Percentiles rank a stretch among this genome's conserved stretches.
These are phyloP conservation scores for Rhizoctonia solani DNA, from an alignment of 1,284 basidiomycete genomes.

Conservation along the genomic window DNA sequence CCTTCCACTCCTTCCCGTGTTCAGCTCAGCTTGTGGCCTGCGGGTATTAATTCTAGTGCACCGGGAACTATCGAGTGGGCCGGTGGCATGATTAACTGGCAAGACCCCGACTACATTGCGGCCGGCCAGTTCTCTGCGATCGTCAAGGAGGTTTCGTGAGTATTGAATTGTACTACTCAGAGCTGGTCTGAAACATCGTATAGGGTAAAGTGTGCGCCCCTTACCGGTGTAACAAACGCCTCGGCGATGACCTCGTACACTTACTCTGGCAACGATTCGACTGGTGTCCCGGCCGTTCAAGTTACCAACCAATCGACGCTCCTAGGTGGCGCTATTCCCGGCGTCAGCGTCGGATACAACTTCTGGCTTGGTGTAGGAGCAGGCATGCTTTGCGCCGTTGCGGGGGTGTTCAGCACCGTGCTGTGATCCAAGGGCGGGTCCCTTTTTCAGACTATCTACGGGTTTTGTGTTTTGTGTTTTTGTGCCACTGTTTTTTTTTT, in stretches of 20 bases:
- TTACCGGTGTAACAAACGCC: slow-evolving; percentile 9
- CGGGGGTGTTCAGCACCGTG: slow-evolving; percentile 19
- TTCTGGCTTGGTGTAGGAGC: slow-evolving; percentile 28
- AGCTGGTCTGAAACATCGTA: not conserved
- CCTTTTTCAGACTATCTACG: slow-evolving; percentile 1
- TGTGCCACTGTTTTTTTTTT: not conserved
- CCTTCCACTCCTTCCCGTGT: slow-evolving; percentile 77
- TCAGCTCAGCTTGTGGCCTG: slow-evolving; percentile 80
- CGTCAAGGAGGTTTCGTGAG: slow-evolving; percentile 55
- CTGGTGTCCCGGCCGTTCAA: slow-evolving; percentile 33
- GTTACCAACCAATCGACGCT: slow-evolving; percentile 33
- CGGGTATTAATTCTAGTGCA: slow-evolving; percentile 63
- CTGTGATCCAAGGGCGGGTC: slow-evolving; percentile 18
- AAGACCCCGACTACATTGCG: slow-evolving; percentile 69
- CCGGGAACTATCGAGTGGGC: slow-evolving; percentile 76
- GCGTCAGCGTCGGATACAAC: slow-evolving; percentile 12
- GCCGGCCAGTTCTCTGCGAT: slow-evolving; percentile 67
- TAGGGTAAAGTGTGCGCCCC: slow-evolving; percentile 26
- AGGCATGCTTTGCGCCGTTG: slow-evolving; percentile 28
- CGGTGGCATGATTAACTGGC: slow-evolving; percentile 78
- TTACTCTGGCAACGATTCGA: slow-evolving; percentile 57
- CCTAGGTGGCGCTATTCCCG: slow-evolving; percentile 18
- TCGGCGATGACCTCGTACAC: slow-evolving; percentile 53
- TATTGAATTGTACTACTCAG: not conserved
- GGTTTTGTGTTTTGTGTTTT: not conserved